Evolutionary conservation across 2,329 filamentous ascomycete genomes (phyloP).

Genomic region (Penicillium sp.): DNA sequence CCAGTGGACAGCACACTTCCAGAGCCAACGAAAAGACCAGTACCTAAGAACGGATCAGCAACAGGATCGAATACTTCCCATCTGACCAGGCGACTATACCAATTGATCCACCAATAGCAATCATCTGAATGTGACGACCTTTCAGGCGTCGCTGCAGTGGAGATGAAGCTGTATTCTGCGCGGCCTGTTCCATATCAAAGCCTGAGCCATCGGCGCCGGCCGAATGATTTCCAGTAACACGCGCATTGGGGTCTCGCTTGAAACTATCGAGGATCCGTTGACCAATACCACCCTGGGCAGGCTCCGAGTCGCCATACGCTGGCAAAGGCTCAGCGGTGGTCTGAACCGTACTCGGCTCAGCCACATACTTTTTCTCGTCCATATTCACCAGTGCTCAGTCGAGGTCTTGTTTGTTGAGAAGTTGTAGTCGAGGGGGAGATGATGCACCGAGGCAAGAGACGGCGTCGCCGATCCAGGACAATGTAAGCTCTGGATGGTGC

Average conservation of each 20-base stretch:
- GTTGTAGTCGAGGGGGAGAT: too few relatives aligned
- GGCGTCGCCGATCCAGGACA: too few relatives aligned
- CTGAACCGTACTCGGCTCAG: constrained; percentile 23
- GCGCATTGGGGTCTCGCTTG: constrained; percentile 42
- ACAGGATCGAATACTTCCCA: background rate
- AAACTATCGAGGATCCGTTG: constrained; percentile 40
- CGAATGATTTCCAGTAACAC: constrained; percentile 26
- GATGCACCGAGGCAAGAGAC: too few relatives aligned
- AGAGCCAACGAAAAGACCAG: constrained; percentile 81
- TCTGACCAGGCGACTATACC: constrained; percentile 44
- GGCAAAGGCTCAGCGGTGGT: constrained; percentile 24
- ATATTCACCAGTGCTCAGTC: constrained; percentile 14
- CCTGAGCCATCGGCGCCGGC: constrained; percentile 50
- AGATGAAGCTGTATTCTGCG: constrained; percentile 61
- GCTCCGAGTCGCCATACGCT: constrained; percentile 28
- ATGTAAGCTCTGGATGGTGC: too few relatives aligned
- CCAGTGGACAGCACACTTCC: constrained; percentile 64
- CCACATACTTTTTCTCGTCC: constrained; percentile 29
- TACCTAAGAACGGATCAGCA: constrained; percentile 47
- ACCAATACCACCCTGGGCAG: constrained; percentile 19
- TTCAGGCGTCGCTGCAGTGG: constrained; percentile 72
- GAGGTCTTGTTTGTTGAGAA: too few relatives aligned
- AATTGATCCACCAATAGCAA: constrained; percentile 90
- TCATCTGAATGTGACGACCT: constrained; percentile 89
- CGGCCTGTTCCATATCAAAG: constrained; percentile 59